phyloP scores from a whole-genome alignment of 2,329 filamentous ascomycete genomes.

The Claviceps purpurea region DNA sequence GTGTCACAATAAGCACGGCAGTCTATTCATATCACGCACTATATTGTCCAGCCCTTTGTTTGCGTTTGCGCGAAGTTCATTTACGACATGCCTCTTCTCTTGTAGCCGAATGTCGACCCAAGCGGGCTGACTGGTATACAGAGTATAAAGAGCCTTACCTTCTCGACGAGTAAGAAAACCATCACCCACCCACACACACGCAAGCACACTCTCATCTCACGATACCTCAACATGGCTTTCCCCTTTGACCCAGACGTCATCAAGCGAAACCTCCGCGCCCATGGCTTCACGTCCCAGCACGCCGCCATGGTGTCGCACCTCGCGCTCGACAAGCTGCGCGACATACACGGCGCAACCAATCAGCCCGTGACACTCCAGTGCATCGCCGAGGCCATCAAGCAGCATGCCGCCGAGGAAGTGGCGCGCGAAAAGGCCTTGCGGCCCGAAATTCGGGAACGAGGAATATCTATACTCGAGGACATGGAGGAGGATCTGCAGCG shows the following conservation, averaged over 20 bases:
- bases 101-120: no score
- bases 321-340: slow-evolving; percentile 10
- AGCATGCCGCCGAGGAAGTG: slow-evolving; percentile 9
- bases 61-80: not conserved
- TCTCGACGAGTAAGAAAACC: not conserved
- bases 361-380: slow-evolving; percentile 8
- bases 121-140: no score
- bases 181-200: not conserved
- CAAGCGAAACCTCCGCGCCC: slow-evolving; percentile 8
- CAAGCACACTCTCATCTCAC: not conserved
- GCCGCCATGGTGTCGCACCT: slow-evolving; percentile 12
- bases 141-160: not conserved
- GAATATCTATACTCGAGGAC: slow-evolving; percentile 6
- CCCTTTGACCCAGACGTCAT: slow-evolving; percentile 10
- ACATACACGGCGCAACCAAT: slow-evolving; percentile 4
- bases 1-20: not conserved
- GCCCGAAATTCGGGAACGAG: slow-evolving; percentile 2
- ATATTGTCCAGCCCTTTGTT: not conserved
- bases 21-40: not conserved
- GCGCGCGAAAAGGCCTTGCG: slow-evolving; percentile 4
- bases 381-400: slow-evolving; percentile 11
- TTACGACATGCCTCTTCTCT: not conserved
- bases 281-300: slow-evolving; percentile 10
- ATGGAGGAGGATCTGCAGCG: slow-evolving; percentile 7
- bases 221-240: slow-evolving; percentile 5